Conservation (phyloP, 2,329 filamentous ascomycete species). For the Penicillium sp. region DNA sequence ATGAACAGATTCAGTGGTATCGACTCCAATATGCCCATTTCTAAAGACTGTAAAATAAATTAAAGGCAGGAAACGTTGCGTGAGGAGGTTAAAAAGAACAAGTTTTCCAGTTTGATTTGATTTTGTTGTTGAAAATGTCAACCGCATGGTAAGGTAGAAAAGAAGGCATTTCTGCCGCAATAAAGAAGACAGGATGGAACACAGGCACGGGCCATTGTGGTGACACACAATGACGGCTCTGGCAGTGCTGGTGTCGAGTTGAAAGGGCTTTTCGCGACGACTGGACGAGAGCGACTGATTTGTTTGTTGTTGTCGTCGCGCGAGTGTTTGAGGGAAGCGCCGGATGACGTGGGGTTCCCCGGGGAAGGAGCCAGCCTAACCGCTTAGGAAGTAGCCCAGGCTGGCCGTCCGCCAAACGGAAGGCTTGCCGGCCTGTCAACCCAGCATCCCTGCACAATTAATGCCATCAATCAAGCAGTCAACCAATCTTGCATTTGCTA, state of each 20-base stretch:
- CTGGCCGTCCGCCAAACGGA: conserved; percentile 6
- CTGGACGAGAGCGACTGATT: background rate
- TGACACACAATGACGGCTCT: background rate
- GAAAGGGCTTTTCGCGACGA: background rate
- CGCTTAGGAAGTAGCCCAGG: background rate
- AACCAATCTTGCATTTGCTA: background rate
- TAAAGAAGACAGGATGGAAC: background rate
- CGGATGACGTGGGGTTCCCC: background rate
- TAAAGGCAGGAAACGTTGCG: background rate
- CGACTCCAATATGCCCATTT: background rate
- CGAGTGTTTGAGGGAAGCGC: background rate
- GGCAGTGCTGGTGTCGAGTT: background rate
- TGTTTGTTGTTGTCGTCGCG: background rate
- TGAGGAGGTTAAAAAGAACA: background rate
- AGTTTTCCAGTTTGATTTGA: background rate
- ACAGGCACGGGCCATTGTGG: background rate
- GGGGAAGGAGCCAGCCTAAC: background rate
- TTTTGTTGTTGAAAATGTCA: background rate
- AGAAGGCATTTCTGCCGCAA: background rate
- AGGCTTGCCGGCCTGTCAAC: background rate
- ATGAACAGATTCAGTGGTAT: background rate
- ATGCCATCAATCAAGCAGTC: background rate
- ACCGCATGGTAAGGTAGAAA: background rate
- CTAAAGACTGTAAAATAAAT: background rate
- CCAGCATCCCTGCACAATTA: background rate